phyloP scores from a whole-genome alignment of 2,329 filamentous ascomycete species.

The Neofusicoccum sp. region DNA sequence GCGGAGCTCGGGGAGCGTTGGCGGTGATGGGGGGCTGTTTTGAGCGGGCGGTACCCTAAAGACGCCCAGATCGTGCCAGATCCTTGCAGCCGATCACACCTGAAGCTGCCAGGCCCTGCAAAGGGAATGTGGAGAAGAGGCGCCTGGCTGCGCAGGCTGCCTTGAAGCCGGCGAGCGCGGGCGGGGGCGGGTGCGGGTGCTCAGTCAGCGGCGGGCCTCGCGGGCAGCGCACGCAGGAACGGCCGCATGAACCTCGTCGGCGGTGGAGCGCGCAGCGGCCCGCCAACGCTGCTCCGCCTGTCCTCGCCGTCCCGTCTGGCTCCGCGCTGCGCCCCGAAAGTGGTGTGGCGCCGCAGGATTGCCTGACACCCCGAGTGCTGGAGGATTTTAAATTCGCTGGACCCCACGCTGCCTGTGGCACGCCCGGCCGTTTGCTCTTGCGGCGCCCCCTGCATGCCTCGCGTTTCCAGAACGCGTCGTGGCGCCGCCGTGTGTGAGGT shows the following conservation, averaged over 20 bases:
- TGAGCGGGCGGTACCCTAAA: constrained; percentile 18
- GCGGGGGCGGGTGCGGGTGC: not conserved
- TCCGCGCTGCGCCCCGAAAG: constrained; percentile 4
- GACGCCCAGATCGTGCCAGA: constrained; percentile 19
- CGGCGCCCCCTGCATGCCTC: constrained; percentile 6
- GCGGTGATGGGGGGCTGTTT: constrained; percentile 18
- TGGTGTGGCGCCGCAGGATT: constrained; percentile 6
- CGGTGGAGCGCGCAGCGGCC: constrained; percentile 14
- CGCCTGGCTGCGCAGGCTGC: not conserved
- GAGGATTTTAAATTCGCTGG: constrained; percentile 14
- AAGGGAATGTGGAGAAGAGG: constrained; percentile 20
- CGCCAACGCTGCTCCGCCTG: constrained; percentile 7
- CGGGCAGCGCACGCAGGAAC: too few relatives aligned
- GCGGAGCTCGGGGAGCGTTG: constrained; percentile 13
- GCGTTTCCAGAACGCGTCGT: constrained; percentile 9
- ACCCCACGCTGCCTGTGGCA: not conserved
- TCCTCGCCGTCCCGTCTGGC: too few relatives aligned
- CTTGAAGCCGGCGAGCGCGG: not conserved
- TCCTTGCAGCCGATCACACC: constrained; percentile 21
- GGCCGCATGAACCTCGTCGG: too few relatives aligned
- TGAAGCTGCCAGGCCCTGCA: constrained; percentile 17
- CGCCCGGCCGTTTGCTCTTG: constrained; percentile 1
- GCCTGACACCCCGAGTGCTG: constrained; percentile 7
- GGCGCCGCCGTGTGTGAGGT: not conserved
- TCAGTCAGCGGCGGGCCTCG: not conserved